Base-by-base conservation (phyloP, 345 rosid genomes). In the Litchi chinensis region DNA sequence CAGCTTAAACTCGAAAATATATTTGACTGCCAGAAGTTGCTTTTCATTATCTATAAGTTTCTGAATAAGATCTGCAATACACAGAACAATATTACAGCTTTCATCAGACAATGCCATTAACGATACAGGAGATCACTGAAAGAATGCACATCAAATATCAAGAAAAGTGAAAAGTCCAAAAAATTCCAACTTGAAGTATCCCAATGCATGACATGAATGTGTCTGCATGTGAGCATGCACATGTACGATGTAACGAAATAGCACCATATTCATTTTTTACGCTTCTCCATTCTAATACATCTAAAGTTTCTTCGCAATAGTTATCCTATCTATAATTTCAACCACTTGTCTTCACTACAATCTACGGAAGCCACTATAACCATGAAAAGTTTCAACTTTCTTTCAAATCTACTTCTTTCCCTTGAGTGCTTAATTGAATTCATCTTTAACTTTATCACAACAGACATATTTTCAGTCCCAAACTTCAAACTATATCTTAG, bases 1-100 rank as follows among this genome's bases (percentile, higher is more conserved):
- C 82, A 93, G 79, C 83, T 88, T 87, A 81, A 93, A 87, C 80
- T 91, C 97, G 80, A 88, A 85, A 75, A 88, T 79, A 77, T 90
- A 88, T 78, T 73, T 91, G 69, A 90, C 87, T 26, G 98, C 92
- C 65, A 86, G 71, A 65, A 88, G 78, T 19, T 85, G 79, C 71
- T 92, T 90, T 24, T 85, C 88, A 71, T 37, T 80, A 43, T 77
- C 90, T 44, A 90, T 76, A 64, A 95, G 94, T 79, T 87, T 92
- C 66, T 80, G 82, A 68, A 92, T 76, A 15, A 93, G 79, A 80
- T 85, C 94, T 90, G 90, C 73, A 77, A 79, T 18, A 43, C 54
- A 82, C 15, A 65, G 68, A 21, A 39, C 46, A 62, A 18, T 46
- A 60, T 60, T 39, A 18, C 76, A 26, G 44, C 26, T 77, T 75